phyloP scores from a whole-genome alignment of 352 stramenopile genomes.

The Phytophthora chlamydospora region DNA sequence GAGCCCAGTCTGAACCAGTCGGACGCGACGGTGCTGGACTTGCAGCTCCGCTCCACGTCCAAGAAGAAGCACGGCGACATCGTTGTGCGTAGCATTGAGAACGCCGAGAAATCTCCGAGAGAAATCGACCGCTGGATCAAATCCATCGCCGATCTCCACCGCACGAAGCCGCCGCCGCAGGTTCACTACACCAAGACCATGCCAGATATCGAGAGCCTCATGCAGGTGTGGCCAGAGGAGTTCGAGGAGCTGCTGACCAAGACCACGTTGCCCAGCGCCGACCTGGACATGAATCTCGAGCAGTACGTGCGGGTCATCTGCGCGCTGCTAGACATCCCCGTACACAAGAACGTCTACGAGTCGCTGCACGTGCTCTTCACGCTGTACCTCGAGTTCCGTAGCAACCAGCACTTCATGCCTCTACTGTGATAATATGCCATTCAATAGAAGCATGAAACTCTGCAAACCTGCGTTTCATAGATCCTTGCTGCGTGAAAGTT shows the following conservation, averaged over 20 bases:
- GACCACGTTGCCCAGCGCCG: constrained; percentile 67
- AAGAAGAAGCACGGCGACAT: constrained; percentile 95
- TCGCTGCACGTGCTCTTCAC: constrained; percentile 96
- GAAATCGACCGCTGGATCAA: constrained; percentile 97
- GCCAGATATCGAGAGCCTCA: constrained; percentile 95
- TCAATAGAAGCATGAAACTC: constrained; percentile 14
- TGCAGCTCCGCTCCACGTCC: constrained; percentile 93
- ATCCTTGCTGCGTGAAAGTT: not conserved
- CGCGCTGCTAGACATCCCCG: constrained; percentile 94
- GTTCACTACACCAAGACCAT: constrained; percentile 95
- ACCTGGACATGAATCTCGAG: constrained; percentile 93
- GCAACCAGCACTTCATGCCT: constrained; percentile 93
- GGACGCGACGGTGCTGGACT: constrained; percentile 94
- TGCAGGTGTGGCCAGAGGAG: constrained; percentile 92
- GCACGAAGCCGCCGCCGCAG: constrained; percentile 91
- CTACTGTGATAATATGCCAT: constrained; percentile 22
- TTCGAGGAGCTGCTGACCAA: constrained; percentile 85
- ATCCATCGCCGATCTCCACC: constrained; percentile 94
- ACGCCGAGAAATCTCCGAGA: constrained; percentile 91
- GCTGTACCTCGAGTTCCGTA: constrained; percentile 92
- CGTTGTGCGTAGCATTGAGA: constrained; percentile 94
- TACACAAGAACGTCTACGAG: constrained; percentile 95
- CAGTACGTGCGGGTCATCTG: constrained; percentile 94
- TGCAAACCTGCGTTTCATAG: too few species aligned
- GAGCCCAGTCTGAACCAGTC: constrained; percentile 93